phyloP scores from a whole-genome alignment of 2,329 filamentous ascomycete species.

The Penicillium sp. region DNA sequence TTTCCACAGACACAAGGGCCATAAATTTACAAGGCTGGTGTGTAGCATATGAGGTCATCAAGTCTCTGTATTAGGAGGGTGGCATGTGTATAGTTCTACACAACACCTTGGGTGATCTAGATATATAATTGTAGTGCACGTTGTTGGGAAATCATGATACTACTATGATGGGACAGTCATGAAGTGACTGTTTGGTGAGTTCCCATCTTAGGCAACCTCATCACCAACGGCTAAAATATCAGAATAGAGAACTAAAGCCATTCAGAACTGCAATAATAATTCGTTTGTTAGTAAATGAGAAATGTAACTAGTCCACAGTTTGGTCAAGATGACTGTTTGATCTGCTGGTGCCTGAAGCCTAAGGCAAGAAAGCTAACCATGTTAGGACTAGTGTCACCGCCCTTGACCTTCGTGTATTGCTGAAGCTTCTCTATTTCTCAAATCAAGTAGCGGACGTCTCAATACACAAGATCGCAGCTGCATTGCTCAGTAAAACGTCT shows the following conservation, averaged over 20 bases:
- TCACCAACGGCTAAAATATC: too few species aligned
- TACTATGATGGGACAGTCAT: background rate
- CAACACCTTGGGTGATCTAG: background rate
- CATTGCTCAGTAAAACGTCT: background rate
- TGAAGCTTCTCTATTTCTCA: conserved; percentile 7
- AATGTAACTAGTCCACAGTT: background rate
- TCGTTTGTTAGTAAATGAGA: background rate
- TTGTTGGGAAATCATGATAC: background rate
- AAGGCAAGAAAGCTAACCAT: background rate
- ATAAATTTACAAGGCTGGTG: background rate
- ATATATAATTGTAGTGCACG: background rate
- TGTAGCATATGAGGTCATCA: background rate
- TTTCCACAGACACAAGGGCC: background rate
- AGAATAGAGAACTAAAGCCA: background rate
- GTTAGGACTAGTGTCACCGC: conserved; percentile 1
- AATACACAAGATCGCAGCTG: background rate
- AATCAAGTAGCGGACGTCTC: background rate
- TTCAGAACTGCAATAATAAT: background rate
- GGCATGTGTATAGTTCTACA: background rate
- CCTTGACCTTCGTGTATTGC: conserved; percentile 5
- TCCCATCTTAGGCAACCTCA: background rate
- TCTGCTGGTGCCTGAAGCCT: background rate
- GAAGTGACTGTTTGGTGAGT: background rate
- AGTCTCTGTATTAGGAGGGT: background rate
- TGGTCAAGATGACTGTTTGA: background rate